phyloP scores from a whole-genome alignment of 805 yeast species.

The Metschnikowia shivogae region DNA sequence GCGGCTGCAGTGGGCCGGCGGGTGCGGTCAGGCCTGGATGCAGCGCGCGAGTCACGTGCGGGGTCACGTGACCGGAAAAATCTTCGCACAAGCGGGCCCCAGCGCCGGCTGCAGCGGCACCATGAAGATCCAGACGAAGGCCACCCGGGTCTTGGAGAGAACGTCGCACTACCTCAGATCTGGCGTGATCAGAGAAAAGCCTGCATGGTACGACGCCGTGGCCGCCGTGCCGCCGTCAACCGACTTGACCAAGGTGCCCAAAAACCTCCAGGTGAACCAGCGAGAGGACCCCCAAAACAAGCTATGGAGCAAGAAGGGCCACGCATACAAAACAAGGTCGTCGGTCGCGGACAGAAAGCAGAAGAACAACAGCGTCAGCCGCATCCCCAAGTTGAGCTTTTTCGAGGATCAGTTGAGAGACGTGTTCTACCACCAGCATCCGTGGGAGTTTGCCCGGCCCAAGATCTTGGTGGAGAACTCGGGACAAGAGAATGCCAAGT shows the following conservation, averaged over 20 bases:
- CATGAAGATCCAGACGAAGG: conserved; percentile 65
- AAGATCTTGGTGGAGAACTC: conserved; percentile 74
- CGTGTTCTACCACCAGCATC: conserved; percentile 86
- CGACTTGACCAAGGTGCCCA: conserved; percentile 49
- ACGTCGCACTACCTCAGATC: conserved; percentile 72
- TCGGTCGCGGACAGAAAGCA: conserved; percentile 32
- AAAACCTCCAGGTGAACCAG: conserved; percentile 25
- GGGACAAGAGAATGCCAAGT: conserved; percentile 50
- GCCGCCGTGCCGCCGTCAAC: conserved; percentile 77
- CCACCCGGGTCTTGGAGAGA: conserved; percentile 72
- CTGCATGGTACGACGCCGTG: conserved; percentile 87
- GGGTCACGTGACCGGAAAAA: conserved; percentile 10
- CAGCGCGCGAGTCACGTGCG: background rate
- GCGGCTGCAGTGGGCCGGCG: background rate
- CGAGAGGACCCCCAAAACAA: conserved; percentile 26
- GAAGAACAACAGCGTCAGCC: conserved; percentile 39
- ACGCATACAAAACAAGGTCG: conserved; percentile 45
- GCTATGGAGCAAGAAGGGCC: conserved; percentile 15
- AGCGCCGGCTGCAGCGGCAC: conserved; percentile 2
- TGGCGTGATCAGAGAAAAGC: conserved; percentile 67
- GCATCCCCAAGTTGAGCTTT: conserved; percentile 52
- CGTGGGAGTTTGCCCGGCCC: conserved; percentile 96
- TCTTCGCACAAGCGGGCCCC: background rate
- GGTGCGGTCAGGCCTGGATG: no score
- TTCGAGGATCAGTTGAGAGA: conserved; percentile 79